Percentiles rank a stretch among this genome's conserved stretches.
Evolutionary conservation across 2,329 filamentous ascomycete species (phyloP).

Genomic region (Aspergillus sp.): DNA sequence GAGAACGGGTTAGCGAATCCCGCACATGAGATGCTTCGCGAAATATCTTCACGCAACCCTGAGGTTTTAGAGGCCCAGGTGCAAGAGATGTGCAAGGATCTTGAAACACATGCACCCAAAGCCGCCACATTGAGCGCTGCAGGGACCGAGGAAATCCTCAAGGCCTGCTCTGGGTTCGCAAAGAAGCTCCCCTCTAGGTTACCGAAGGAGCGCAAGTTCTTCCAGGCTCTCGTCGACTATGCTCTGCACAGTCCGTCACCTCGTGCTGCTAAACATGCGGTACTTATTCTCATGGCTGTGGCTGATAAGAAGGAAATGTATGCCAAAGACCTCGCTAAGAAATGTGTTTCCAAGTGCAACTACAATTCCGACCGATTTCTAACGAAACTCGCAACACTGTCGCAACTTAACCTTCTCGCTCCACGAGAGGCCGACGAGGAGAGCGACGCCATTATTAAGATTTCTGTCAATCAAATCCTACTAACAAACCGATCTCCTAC

Average conservation of each 20-base stretch:
- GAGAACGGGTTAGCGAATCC: slow-evolving; percentile 73
- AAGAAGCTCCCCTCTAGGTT: slow-evolving; percentile 83
- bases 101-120: slow-evolving; percentile 77
- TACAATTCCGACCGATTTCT: slow-evolving; percentile 75
- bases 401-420: slow-evolving; percentile 73
- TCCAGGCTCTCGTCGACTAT: slow-evolving; percentile 77
- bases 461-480: slow-evolving; percentile 73
- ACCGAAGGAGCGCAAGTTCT: slow-evolving; percentile 75
- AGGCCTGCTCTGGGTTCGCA: slow-evolving; percentile 89
- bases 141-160: slow-evolving; percentile 82
- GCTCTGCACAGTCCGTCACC: slow-evolving; percentile 78
- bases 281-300: slow-evolving; percentile 81
- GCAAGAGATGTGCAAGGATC: slow-evolving; percentile 82
- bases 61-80: slow-evolving; percentile 92
- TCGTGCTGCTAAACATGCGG: slow-evolving; percentile 86
- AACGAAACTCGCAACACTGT: slow-evolving; percentile 51
- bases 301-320: slow-evolving; percentile 79
- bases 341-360: slow-evolving; percentile 70
- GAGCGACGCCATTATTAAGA: slow-evolving; percentile 74
- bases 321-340: slow-evolving; percentile 77
- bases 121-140: slow-evolving; percentile 66
- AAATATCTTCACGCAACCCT: slow-evolving; percentile 86
- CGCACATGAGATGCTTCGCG: slow-evolving; percentile 85
- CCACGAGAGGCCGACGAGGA: slow-evolving; percentile 71
- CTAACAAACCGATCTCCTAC: slow-evolving; percentile 63